Evolutionary conservation across 148 eudicot species (phyloP).

Genomic region (Chenopodium berlandieri): DNA sequence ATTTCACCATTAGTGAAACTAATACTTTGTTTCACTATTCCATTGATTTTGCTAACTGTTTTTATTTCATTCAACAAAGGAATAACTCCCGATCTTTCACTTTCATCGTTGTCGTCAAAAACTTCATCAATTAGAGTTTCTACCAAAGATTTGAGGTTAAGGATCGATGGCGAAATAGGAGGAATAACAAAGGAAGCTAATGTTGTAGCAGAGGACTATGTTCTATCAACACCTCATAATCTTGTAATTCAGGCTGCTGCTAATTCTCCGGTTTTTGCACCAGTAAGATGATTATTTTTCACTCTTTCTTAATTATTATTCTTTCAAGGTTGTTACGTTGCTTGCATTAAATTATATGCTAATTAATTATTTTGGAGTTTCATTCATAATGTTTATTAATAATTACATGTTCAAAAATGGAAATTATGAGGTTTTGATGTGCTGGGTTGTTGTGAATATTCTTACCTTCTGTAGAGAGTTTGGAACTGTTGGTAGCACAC

Average conservation of each 20-base stretch:
- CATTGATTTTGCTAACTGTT: slow-evolving; percentile 35
- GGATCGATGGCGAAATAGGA: neutral
- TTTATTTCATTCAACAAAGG: slow-evolving; percentile 22
- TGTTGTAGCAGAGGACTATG: slow-evolving; percentile 12
- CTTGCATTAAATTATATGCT: too few species aligned
- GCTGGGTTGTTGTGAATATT: slow-evolving; percentile 15
- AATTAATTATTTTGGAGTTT: too few species aligned
- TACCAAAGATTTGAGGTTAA: slow-evolving; percentile 14
- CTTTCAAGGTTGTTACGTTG: too few species aligned
- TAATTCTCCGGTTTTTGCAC: slow-evolving; percentile 11
- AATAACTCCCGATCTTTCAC: too few species aligned
- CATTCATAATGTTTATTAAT: neutral
- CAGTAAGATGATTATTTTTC: slow-evolving; percentile 10
- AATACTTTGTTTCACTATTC: slow-evolving; percentile 27
- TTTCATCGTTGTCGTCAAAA: neutral
- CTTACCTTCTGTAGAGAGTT: slow-evolving; percentile 23
- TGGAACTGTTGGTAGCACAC: neutral
- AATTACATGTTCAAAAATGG: slow-evolving; percentile 14
- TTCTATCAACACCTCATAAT: slow-evolving; percentile 7
- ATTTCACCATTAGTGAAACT: slow-evolving; percentile 36
- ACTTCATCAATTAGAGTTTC: neutral
- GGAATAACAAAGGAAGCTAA: slow-evolving; percentile 15
- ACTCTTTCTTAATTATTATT: neutral
- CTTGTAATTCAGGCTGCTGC: neutral
- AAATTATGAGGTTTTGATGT: too few species aligned